These are phyloP conservation scores for Tagetes patula DNA, from an alignment of 129 eudicot species.

Conservation along the genomic window DNA sequence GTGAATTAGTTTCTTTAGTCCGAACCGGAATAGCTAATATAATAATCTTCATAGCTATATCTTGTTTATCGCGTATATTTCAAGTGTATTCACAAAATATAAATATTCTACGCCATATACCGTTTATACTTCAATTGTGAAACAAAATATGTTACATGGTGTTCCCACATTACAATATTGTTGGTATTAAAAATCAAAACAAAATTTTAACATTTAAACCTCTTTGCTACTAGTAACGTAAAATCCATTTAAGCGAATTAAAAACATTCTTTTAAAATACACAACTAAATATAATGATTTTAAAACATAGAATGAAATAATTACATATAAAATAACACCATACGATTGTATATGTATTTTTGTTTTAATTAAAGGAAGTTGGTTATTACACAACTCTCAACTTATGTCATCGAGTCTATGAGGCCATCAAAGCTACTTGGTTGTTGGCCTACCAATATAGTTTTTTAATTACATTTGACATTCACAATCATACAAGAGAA, in stretches of 20 bases:
- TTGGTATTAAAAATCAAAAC: too few species aligned
- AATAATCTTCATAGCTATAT: too few species aligned
- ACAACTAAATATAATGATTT: background rate
- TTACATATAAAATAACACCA: background rate
- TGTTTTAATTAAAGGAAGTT: slow-evolving; percentile 25
- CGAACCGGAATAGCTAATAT: too few species aligned
- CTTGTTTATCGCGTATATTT: too few species aligned
- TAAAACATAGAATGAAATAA: background rate
- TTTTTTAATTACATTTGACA: slow-evolving; percentile 32
- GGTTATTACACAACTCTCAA: slow-evolving; percentile 40
- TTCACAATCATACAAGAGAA: background rate
- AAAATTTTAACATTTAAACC: background rate
- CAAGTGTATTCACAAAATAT: too few species aligned
- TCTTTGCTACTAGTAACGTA: background rate
- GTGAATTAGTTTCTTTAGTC: too few species aligned
- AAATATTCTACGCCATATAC: too few species aligned
- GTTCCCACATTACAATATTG: too few species aligned
- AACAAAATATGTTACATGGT: too few species aligned
- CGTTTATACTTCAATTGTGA: too few species aligned
- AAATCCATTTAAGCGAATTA: background rate
- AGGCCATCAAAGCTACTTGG: slow-evolving; percentile 43
- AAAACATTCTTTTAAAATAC: background rate
- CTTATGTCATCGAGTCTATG: slow-evolving; percentile 38
- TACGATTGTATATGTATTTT: background rate
- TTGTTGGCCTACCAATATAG: slow-evolving; percentile 39